A percentile compares a stretch with the other conserved stretches of the same genome.
Conservation (phyloP, 1,284 basidiomycete species). For the Trichosporon inkin region DNA sequence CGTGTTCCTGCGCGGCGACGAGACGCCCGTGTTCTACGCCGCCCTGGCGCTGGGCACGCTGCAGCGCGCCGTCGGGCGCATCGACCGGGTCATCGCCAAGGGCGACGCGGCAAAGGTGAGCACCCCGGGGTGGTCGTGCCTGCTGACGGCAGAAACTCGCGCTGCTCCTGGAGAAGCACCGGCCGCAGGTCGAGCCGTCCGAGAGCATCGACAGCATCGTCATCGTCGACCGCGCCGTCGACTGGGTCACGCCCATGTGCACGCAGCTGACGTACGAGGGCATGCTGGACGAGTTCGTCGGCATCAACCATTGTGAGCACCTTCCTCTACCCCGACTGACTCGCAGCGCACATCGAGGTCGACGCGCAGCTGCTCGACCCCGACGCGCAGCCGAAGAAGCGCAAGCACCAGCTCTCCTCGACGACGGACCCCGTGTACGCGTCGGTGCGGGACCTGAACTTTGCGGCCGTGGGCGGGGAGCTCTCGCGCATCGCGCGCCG, state of each 20-base stretch:
- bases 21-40: conserved; percentile 82
- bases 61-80: conserved; percentile 80
- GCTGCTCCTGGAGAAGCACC: conserved; percentile 64
- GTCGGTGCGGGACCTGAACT: conserved; percentile 87
- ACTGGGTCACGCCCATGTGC: conserved; percentile 91
- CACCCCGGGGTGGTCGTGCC: too few relatives aligned
- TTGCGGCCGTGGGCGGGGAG: conserved; percentile 81
- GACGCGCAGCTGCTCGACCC: conserved; percentile 71
- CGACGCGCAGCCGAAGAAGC: conserved; percentile 61
- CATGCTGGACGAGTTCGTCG: conserved; percentile 88
- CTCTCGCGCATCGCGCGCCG: conserved; percentile 77
- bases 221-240: conserved; percentile 84
- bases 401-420: conserved; percentile 77
- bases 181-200: conserved; percentile 44
- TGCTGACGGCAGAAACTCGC: conserved; percentile 62
- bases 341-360: conserved; percentile 79
- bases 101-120: conserved; percentile 66
- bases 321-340: background rate
- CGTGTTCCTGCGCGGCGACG: conserved; percentile 91
- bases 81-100: conserved; percentile 90
- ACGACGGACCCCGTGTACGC: conserved; percentile 74
- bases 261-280: conserved; percentile 98
- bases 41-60: conserved; percentile 79
- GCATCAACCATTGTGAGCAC: conserved; percentile 75
- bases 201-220: conserved; percentile 76